Evolutionary conservation across 768 basidiomycete species (phyloP).

Genomic region (Gymnopilus dilepis): DNA sequence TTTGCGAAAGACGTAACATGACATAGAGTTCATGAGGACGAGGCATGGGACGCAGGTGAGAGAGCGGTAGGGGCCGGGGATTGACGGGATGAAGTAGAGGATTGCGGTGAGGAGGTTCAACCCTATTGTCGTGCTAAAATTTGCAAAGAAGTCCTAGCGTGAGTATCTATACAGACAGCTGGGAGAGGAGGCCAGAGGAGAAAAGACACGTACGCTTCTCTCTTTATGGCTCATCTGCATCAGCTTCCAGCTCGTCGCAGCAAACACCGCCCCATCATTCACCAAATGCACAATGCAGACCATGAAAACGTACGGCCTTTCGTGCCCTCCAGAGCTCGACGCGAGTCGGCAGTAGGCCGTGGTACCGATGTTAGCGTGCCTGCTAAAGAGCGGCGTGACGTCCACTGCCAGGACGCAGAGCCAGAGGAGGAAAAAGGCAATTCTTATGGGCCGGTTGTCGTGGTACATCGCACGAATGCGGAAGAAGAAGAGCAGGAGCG

Average conservation of each 20-base stretch:
- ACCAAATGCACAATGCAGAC: too few relatives aligned
- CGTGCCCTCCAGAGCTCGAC: too few relatives aligned
- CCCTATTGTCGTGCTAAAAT: not conserved
- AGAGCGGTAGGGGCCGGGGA: not conserved
- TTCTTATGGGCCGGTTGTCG: slow-evolving; percentile 19
- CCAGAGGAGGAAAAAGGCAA: slow-evolving; percentile 35
- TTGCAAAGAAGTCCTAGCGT: too few relatives aligned
- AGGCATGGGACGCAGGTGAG: not conserved
- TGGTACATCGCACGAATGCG: slow-evolving; percentile 30
- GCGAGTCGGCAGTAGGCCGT: too few relatives aligned
- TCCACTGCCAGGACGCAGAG: slow-evolving; percentile 22
- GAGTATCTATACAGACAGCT: too few relatives aligned
- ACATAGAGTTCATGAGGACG: not conserved
- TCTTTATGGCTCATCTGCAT: not conserved
- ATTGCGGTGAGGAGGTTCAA: not conserved
- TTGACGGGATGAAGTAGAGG: not conserved
- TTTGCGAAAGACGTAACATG: not conserved
- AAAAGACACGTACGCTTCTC: too few relatives aligned
- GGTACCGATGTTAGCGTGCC: too few relatives aligned
- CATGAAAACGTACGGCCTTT: too few relatives aligned
- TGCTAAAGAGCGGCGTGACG: too few relatives aligned
- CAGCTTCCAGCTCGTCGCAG: too few relatives aligned
- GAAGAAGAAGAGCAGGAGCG: slow-evolving; percentile 32
- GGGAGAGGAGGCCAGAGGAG: too few relatives aligned
- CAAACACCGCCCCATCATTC: too few relatives aligned